Conservation (phyloP, 2,329 filamentous ascomycete genomes). For the Neofusicoccum laricinum region DNA sequence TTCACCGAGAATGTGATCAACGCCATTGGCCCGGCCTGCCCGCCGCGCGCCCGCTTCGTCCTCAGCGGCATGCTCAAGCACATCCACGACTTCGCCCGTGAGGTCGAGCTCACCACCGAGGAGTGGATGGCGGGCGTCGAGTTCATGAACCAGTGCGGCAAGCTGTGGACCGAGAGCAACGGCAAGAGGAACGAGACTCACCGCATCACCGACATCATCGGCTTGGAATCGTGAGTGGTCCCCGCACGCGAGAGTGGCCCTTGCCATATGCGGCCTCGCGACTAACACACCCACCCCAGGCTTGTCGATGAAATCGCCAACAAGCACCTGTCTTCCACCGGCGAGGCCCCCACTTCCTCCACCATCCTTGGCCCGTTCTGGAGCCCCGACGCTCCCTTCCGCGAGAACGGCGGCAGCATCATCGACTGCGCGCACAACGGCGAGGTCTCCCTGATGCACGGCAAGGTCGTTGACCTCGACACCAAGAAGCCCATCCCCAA, state of each 20-base stretch:
- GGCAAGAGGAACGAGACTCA: constrained; percentile 72
- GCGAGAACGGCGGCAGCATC: constrained; percentile 63
- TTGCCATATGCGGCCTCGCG: not conserved
- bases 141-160: constrained; percentile 72
- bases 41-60: constrained; percentile 62
- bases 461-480: constrained; percentile 61
- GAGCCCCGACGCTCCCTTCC: constrained; percentile 72
- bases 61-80: constrained; percentile 64
- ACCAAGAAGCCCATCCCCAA: constrained; percentile 64
- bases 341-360: constrained; percentile 66
- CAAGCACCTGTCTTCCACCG: constrained; percentile 60
- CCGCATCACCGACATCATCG: constrained; percentile 69
- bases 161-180: constrained; percentile 52
- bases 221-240: constrained; percentile 63
- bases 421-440: constrained; percentile 63
- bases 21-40: constrained; percentile 69
- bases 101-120: constrained; percentile 71
- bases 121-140: constrained; percentile 76
- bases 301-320: constrained; percentile 67
- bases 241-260: not conserved
- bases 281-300: constrained; percentile 31
- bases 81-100: constrained; percentile 75
- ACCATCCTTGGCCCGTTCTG: constrained; percentile 77
- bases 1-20: constrained; percentile 74
- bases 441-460: constrained; percentile 65